Base-by-base conservation (phyloP, 202 grass and related monocot genomes). In the Setaria viridis region DNA sequence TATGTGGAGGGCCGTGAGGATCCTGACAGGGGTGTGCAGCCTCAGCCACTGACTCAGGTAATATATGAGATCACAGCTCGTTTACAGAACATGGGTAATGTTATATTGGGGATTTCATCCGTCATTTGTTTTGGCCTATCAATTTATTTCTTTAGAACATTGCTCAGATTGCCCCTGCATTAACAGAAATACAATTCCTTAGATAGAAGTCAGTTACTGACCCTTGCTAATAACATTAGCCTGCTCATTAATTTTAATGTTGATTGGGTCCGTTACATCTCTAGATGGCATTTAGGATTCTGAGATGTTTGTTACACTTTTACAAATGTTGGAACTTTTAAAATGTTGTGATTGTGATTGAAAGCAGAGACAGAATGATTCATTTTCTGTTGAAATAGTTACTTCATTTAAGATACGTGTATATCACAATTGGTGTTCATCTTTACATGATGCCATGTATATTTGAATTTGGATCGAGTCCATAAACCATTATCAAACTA, bases 1-100 rank as follows among this genome's bases (percentile, higher is more conserved):
- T 99, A 99, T 67, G 90, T 91, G 75, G 97, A 99, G 90, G 79
- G 82, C 53, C 91, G 90, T 10, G 96, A 99, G 64, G 93, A 98
- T 60, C 83, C 86, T 45, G 94, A 96, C 53, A 92, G 88, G 87
- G 78, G 70, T 55, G 65, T 63, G 64, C 83, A 85, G 43, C 88
- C 93, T 87, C 90, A 89, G 45, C 66, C 82, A 88, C 34, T 85
- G 57, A 96, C 91, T 89, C 91, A 99, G 93, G 97, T 97, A 69
- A 54, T 80, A 46, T 33, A 80, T 84, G 19, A 83, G 25, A 53
- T 81, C 2, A 25, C 62, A 47, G 2, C 19, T 86, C 25, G 82
- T 34, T 80, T 77, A 11, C 67, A 73, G 42, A 57, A 39, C 39
- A 21, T 34, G 49, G 47, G n/a, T 83, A 48, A 39, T 78, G 34